These are phyloP conservation scores for Zizania latifolia DNA, from an alignment of 176 grass and related monocot genomes.

Conservation along the genomic window DNA sequence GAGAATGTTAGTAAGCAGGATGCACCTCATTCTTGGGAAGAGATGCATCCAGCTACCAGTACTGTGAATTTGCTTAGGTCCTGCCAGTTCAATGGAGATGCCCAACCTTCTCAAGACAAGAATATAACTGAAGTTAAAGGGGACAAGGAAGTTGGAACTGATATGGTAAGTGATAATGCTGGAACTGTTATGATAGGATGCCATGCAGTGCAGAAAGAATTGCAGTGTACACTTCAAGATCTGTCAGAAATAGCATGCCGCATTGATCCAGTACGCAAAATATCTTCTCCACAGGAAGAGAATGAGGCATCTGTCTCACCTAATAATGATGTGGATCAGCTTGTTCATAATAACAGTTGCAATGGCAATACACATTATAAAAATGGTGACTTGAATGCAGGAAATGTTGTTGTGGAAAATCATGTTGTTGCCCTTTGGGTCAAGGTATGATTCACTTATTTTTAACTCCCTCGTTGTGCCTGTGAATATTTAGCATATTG, in stretches of 20 bases:
- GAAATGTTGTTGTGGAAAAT: constrained; percentile 49
- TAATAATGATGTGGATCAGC: constrained; percentile 17
- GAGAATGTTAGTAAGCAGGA: constrained; percentile 21
- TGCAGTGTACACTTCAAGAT: constrained; percentile 43
- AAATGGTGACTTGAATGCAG: constrained; percentile 14
- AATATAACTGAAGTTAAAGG: constrained; percentile 20
- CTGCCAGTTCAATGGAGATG: constrained; percentile 35
- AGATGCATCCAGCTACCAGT: constrained; percentile 16
- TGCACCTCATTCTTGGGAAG: constrained; percentile 23
- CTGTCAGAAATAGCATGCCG: constrained; percentile 50
- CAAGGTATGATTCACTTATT: constrained; percentile 59
- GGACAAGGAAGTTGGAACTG: constrained; percentile 18
- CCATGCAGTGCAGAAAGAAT: constrained; percentile 25
- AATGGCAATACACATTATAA: constrained; percentile 40
- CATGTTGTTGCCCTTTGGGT: constrained; percentile 76
- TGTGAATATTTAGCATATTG: constrained; percentile 12
- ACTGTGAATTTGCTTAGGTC: constrained; percentile 13
- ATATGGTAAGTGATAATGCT: constrained; percentile 9
- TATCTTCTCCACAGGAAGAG: constrained; percentile 28
- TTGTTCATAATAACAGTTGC: constrained; percentile 30
- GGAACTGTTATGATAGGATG: background rate
- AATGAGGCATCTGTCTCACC: constrained; percentile 33
- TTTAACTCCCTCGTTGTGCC: background rate
- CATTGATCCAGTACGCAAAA: constrained; percentile 38
- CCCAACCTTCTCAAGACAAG: constrained; percentile 23